These are phyloP conservation scores for Ceratocystis alfenasii DNA, from an alignment of 2,329 filamentous ascomycete species.

Conservation along the genomic window DNA sequence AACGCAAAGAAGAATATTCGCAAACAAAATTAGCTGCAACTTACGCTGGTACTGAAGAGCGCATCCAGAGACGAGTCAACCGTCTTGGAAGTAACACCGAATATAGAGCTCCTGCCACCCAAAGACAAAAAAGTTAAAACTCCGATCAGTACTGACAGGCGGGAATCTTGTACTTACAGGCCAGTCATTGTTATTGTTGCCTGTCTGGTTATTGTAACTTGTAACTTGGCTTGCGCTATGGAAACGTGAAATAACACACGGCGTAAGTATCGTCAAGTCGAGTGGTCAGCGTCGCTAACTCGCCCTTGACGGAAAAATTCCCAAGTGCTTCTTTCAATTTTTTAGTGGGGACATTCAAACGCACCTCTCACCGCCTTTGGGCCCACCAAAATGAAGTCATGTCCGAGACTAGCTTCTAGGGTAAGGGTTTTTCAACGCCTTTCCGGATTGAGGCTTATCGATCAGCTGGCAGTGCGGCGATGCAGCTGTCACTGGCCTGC, in stretches of 20 bases:
- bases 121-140: conserved; percentile 16
- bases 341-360: conserved; percentile 22
- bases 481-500: neutral
- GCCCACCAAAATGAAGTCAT: conserved; percentile 13
- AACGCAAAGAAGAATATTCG: neutral
- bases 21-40: conserved; percentile 28
- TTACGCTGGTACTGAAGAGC: conserved; percentile 61
- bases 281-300: neutral
- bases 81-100: conserved; percentile 33
- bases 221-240: neutral
- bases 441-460: conserved; percentile 3
- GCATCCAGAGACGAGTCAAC: conserved; percentile 59
- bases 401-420: conserved; percentile 6
- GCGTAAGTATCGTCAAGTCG: neutral
- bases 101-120: conserved; percentile 14
- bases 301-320: conserved; percentile 17
- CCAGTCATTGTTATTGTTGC: conserved; percentile 13
- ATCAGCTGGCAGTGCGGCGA: neutral
- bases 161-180: conserved; percentile 7
- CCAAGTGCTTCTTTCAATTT: conserved; percentile 20
- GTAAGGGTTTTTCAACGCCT: neutral
- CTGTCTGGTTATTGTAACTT: neutral
- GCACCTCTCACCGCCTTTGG: conserved; percentile 21
- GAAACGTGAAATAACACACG: neutral
- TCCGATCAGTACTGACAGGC: neutral